Conservation (phyloP, 345 rosid genomes). For the Cochlearia excelsa region DNA sequence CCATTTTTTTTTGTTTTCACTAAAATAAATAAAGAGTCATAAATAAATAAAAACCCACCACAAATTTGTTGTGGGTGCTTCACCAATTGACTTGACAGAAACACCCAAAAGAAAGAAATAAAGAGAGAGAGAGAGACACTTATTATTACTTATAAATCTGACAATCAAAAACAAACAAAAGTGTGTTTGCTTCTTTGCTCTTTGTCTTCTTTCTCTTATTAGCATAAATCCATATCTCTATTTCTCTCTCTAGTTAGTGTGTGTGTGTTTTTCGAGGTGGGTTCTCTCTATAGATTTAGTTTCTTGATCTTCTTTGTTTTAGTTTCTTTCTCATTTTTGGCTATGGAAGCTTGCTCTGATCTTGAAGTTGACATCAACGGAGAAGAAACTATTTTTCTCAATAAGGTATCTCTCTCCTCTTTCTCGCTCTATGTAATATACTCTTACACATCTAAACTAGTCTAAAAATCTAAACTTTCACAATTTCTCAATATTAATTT, state of each 20-base stretch:
- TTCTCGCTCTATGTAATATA: background rate
- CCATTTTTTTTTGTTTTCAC: too few relatives aligned
- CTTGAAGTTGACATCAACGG: slow-evolving; percentile 96
- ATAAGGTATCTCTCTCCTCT: slow-evolving; percentile 50
- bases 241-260: slow-evolving; percentile 32
- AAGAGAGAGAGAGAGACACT: background rate
- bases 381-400: slow-evolving; percentile 72
- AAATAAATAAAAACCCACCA: slow-evolving; percentile 32
- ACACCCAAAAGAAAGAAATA: slow-evolving; percentile 8
- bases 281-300: slow-evolving; percentile 18
- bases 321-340: slow-evolving; percentile 31
- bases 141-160: slow-evolving; percentile 19
- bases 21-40: background rate
- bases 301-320: background rate
- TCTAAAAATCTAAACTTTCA: slow-evolving; percentile 20
- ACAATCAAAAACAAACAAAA: slow-evolving; percentile 37
- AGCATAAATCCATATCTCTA: slow-evolving; percentile 41
- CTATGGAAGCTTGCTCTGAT: slow-evolving; percentile 74
- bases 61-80: slow-evolving; percentile 35
- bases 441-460: slow-evolving; percentile 1
- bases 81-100: slow-evolving; percentile 36
- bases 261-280: slow-evolving; percentile 36
- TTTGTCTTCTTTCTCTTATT: slow-evolving; percentile 53
- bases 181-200: slow-evolving; percentile 34
- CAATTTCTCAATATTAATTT: slow-evolving; percentile 9